Evolutionary conservation across 345 rosid species (phyloP).

Genomic region (Iberis pinnata): DNA sequence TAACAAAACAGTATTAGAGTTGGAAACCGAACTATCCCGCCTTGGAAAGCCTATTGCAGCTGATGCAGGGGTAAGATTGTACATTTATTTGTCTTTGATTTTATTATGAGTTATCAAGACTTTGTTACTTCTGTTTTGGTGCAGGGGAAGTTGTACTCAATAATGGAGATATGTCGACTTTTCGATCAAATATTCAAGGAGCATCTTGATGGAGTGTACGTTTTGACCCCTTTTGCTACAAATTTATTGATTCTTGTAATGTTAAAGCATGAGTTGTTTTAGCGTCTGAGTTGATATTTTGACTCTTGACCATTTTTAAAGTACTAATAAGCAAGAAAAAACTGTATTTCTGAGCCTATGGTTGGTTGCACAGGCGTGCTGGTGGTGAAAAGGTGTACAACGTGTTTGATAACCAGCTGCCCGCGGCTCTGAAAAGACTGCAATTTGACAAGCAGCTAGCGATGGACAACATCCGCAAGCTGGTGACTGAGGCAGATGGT

Average conservation of each 20-base stretch:
- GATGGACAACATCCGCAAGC: conserved; percentile 93
- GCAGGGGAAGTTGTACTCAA: conserved; percentile 91
- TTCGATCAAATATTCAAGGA: conserved; percentile 92
- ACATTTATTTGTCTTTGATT: conserved; percentile 17
- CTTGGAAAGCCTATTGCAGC: conserved; percentile 98
- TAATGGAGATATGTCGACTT: conserved; percentile 97
- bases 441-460: conserved; percentile 97
- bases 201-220: conserved; percentile 95
- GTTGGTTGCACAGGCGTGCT: conserved; percentile 56
- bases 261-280: conserved; percentile 10
- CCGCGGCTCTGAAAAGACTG: conserved; percentile 95
- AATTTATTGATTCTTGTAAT: background rate
- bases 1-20: conserved; percentile 72
- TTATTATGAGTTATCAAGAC: conserved; percentile 1
- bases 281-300: conserved; percentile 4
- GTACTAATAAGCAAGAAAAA: background rate
- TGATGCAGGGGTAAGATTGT: conserved; percentile 83
- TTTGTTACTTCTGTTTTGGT: conserved; percentile 22
- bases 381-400: conserved; percentile 94
- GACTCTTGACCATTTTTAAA: background rate
- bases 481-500: conserved; percentile 99
- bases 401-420: conserved; percentile 98
- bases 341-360: background rate
- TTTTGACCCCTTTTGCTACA: conserved; percentile 10
- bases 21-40: conserved; percentile 84